phyloP scores from a whole-genome alignment of 176 grass and related monocot species.

The Zoysia pacifica region DNA sequence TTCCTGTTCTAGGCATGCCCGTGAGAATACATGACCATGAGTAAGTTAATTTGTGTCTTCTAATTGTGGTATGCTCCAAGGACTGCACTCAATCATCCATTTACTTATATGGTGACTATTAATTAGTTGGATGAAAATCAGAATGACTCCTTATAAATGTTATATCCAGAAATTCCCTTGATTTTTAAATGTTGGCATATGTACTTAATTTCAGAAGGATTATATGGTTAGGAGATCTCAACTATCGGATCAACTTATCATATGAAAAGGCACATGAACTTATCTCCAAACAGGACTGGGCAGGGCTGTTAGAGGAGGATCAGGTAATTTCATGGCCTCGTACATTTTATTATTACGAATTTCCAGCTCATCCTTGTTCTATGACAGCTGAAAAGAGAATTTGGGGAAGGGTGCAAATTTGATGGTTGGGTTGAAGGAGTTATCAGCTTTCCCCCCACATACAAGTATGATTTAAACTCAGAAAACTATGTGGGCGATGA shows the following conservation, averaged over 20 bases:
- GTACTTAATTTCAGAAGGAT: conserved; percentile 73
- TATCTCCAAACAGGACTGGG: conserved; percentile 67
- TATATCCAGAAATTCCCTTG: conserved; percentile 14
- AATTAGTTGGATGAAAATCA: too few species aligned
- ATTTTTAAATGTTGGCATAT: conserved; percentile 22
- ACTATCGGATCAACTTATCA: conserved; percentile 82
- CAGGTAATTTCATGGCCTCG: conserved; percentile 51
- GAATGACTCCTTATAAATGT: not conserved
- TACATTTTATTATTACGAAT: not conserved
- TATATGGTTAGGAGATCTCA: conserved; percentile 94
- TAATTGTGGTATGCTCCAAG: conserved; percentile 13
- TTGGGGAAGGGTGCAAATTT: conserved; percentile 68
- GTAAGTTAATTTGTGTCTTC: conserved; percentile 36
- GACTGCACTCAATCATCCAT: not conserved
- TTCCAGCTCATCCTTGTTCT: conserved; percentile 34
- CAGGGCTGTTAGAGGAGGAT: conserved; percentile 63
- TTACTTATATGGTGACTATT: too few species aligned
- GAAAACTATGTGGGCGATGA: conserved; percentile 64
- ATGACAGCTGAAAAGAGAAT: conserved; percentile 70
- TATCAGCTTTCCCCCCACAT: conserved; percentile 83
- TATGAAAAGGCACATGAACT: conserved; percentile 83
- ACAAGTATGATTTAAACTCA: conserved; percentile 84
- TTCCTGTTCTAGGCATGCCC: conserved; percentile 42
- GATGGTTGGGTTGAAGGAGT: conserved; percentile 83
- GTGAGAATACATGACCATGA: conserved; percentile 67